A percentile compares a stretch with the other conserved stretches of the same genome.
Evolutionary conservation across 345 rosid genomes (phyloP).

Genomic region (Eucalyptus globulus): DNA sequence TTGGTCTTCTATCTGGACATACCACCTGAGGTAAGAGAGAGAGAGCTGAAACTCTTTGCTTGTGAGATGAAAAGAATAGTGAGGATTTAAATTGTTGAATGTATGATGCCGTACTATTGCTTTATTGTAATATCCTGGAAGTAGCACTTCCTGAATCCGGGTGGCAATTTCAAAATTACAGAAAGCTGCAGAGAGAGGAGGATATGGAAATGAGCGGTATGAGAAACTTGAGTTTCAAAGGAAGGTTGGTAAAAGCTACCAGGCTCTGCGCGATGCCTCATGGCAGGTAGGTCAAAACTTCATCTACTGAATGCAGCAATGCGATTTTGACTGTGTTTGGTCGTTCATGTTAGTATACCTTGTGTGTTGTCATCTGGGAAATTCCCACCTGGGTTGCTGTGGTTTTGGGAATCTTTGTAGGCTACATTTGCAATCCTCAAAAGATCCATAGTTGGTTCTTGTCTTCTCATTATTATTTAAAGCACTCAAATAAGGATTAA

Average conservation of each 20-base stretch:
- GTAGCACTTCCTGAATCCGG: not conserved
- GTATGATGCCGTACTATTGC: not conserved
- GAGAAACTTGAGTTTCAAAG: constrained; percentile 78
- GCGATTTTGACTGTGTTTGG: not conserved
- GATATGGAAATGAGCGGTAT: constrained; percentile 89
- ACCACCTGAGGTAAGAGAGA: constrained; percentile 49
- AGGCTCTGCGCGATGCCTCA: constrained; percentile 51
- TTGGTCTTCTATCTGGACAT: constrained; percentile 62
- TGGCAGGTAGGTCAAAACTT: constrained; percentile 56
- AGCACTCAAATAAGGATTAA: not conserved
- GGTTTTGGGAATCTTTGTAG: not conserved
- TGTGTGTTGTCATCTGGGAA: not conserved
- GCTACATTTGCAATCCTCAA: not conserved
- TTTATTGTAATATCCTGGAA: not conserved
- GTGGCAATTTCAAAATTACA: constrained; percentile 1
- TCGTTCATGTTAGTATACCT: not conserved
- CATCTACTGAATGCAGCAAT: not conserved
- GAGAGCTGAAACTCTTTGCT: not conserved
- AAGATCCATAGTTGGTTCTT: not conserved
- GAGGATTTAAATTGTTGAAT: not conserved
- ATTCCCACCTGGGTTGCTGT: not conserved
- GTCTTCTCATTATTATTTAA: not conserved
- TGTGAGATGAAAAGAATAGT: not conserved
- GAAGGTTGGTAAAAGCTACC: constrained; percentile 53
- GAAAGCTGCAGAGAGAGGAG: constrained; percentile 97